Evolutionary conservation across 129 eudicot species (phyloP).

Genomic region (Erigeron canadensis): DNA sequence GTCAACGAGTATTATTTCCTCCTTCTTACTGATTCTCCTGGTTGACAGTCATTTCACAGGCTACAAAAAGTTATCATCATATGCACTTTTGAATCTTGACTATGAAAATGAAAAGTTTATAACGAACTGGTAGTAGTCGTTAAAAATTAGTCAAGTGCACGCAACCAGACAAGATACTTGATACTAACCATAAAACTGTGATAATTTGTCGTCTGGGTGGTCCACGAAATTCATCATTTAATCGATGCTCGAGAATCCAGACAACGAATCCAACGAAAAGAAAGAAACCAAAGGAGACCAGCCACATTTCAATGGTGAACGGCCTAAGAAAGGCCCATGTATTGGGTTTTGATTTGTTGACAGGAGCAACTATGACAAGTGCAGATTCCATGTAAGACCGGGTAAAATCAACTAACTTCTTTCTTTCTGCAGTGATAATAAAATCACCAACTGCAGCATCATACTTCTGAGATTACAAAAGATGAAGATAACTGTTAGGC

Average conservation of each 20-base stretch:
- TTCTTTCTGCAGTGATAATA: constrained; percentile 70
- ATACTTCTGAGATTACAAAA: constrained; percentile 46
- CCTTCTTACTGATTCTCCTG: too few relatives aligned
- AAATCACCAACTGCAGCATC: constrained; percentile 95
- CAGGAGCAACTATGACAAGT: constrained; percentile 64
- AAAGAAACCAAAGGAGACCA: constrained; percentile 61
- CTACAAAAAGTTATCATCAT: too few relatives aligned
- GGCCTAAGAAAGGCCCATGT: constrained; percentile 88
- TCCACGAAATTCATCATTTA: constrained; percentile 75
- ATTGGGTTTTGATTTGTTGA: constrained; percentile 45
- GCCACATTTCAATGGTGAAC: constrained; percentile 78
- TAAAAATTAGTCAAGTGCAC: background rate
- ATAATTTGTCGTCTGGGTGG: constrained; percentile 63
- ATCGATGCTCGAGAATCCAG: constrained; percentile 87
- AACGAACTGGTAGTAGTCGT: too few relatives aligned
- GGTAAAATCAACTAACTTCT: constrained; percentile 73
- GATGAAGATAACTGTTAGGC: background rate
- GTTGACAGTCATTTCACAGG: too few relatives aligned
- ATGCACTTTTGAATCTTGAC: background rate
- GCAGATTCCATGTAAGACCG: constrained; percentile 86
- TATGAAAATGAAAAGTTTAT: too few relatives aligned
- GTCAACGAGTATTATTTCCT: too few relatives aligned
- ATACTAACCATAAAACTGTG: constrained; percentile 73
- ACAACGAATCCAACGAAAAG: constrained; percentile 74
- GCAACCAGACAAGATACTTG: constrained; percentile 23